These are phyloP conservation scores for Trichoderma harzianum DNA, from an alignment of 2,329 filamentous ascomycete species.

Conservation along the genomic window DNA sequence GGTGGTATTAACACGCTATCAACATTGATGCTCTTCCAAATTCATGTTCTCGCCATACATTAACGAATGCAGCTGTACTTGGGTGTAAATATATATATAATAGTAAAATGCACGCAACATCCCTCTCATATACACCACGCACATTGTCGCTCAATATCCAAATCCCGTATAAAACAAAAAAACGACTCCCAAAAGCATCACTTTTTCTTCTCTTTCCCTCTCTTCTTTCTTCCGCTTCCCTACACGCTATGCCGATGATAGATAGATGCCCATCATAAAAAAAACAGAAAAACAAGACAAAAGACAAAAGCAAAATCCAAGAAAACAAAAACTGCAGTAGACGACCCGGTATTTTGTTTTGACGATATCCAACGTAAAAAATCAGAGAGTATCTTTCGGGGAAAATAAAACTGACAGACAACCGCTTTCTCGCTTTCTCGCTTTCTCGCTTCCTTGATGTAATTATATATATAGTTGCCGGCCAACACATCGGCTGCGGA, in stretches of 20 bases:
- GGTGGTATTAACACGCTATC: background rate
- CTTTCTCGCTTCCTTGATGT: background rate
- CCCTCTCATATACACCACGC: background rate
- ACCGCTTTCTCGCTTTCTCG: background rate
- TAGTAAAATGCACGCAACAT: background rate
- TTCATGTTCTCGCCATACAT: background rate
- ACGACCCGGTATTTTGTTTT: background rate
- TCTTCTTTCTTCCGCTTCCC: background rate
- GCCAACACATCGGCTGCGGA: background rate
- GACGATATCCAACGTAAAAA: background rate
- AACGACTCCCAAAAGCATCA: background rate
- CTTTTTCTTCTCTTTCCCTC: background rate
- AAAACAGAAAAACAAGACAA: background rate
- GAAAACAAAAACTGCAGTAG: background rate
- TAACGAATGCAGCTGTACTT: background rate
- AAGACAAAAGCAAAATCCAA: background rate
- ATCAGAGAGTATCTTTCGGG: background rate
- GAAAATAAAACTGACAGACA: background rate
- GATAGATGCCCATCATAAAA: background rate
- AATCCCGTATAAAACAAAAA: background rate
- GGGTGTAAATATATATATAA: background rate
- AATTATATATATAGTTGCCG: background rate
- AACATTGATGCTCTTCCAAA: background rate
- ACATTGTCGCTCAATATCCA: background rate
- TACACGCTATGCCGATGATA: conserved; percentile 4